Evolutionary conservation across 768 basidiomycete species (phyloP).

Genomic region (Mycena pura): DNA sequence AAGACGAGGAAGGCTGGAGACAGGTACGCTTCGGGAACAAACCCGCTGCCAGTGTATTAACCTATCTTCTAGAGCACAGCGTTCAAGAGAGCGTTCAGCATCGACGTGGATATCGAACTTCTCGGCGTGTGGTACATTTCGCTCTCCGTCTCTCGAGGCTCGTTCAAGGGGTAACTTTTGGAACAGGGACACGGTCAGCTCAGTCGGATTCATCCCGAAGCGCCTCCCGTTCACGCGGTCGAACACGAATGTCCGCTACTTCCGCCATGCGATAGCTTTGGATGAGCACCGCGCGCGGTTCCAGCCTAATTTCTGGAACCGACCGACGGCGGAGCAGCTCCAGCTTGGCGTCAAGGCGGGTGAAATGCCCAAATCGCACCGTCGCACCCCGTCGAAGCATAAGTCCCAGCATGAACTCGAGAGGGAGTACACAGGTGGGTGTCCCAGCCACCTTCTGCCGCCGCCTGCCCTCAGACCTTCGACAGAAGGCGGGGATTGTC

Average conservation of each 20-base stretch:
- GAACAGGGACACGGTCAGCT: slow-evolving; percentile 77
- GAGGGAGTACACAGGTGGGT: slow-evolving; percentile 37
- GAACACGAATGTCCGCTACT: slow-evolving; percentile 65
- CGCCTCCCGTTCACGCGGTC: slow-evolving; percentile 70
- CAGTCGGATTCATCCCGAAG: slow-evolving; percentile 69
- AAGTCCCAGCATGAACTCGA: slow-evolving; percentile 50
- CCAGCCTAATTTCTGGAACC: slow-evolving; percentile 54
- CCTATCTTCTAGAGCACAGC: slow-evolving; percentile 52
- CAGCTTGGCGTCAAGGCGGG: slow-evolving; percentile 55
- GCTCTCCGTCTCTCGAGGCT: background rate
- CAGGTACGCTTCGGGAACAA: background rate
- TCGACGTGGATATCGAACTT: slow-evolving; percentile 77
- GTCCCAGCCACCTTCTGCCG: background rate
- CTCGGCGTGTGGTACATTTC: slow-evolving; percentile 72
- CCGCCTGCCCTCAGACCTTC: background rate
- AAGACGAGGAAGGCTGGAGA: slow-evolving; percentile 64
- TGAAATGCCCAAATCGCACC: slow-evolving; percentile 48
- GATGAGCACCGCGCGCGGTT: slow-evolving; percentile 74
- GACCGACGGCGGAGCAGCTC: slow-evolving; percentile 47
- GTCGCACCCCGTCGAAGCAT: slow-evolving; percentile 34
- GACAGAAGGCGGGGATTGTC: slow-evolving; percentile 32
- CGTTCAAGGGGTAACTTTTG: slow-evolving; percentile 23
- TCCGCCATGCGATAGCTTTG: slow-evolving; percentile 74
- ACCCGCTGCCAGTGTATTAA: background rate
- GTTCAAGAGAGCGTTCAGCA: slow-evolving; percentile 79